Conservation (phyloP, 2,329 filamentous ascomycete species). For the Microdochium paspali region DNA sequence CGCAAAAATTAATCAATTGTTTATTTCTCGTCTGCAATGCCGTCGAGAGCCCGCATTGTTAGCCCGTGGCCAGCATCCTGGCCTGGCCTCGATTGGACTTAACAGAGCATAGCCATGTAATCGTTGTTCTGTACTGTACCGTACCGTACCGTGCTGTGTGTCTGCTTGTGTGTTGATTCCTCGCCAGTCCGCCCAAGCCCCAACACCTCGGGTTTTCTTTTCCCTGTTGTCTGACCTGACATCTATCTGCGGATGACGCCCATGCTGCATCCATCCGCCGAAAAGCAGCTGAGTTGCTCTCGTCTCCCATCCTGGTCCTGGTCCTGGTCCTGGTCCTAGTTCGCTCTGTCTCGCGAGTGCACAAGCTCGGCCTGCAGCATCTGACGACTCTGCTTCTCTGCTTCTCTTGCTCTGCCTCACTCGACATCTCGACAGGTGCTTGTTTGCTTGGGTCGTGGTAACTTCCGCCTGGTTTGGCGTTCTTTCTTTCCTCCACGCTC, state of each 20-base stretch:
- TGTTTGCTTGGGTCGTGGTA: not conserved
- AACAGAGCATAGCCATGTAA: too few species aligned
- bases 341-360: not conserved
- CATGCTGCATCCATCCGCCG: not conserved
- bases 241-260: not conserved
- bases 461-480: not conserved
- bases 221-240: not conserved
- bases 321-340: not conserved
- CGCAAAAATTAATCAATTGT: too few species aligned
- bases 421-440: not conserved
- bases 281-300: not conserved
- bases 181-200: not conserved
- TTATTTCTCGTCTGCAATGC: too few species aligned
- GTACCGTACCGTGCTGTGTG: not conserved
- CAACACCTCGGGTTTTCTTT: not conserved
- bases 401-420: not conserved
- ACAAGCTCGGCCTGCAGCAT: not conserved
- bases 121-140: not conserved
- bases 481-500: too few species aligned
- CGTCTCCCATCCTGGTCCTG: not conserved
- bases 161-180: not conserved
- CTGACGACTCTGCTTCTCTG: not conserved
- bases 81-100: too few species aligned
- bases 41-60: too few species aligned
- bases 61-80: too few species aligned